phyloP scores from a whole-genome alignment of 176 grass and related monocot genomes.

The Triticum timopheevii region DNA sequence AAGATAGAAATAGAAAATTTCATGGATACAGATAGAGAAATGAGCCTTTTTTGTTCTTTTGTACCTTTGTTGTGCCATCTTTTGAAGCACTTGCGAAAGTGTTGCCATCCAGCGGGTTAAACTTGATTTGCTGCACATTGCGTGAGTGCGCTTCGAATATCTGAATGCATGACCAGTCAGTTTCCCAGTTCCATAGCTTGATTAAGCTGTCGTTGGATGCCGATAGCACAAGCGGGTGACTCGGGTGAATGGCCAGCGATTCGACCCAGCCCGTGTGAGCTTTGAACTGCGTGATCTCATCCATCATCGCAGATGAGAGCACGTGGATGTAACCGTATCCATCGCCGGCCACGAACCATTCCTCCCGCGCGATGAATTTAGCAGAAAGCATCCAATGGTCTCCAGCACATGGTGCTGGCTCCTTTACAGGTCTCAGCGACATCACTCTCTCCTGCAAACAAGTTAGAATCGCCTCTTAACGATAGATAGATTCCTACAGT shows the following conservation, averaged over 20 bases:
- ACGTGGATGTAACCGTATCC: conserved; percentile 26
- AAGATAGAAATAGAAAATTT: neutral
- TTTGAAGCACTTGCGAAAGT: conserved; percentile 54
- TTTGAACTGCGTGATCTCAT: conserved; percentile 44
- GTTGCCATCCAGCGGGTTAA: conserved; percentile 49
- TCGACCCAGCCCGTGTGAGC: conserved; percentile 42
- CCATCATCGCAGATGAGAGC: conserved; percentile 40
- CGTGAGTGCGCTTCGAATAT: too few relatives aligned
- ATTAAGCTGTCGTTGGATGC: conserved; percentile 45
- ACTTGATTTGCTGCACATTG: conserved; percentile 24
- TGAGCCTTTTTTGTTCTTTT: neutral
- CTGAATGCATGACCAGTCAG: conserved; percentile 15
- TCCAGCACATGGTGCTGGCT: neutral
- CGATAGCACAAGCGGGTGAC: conserved; percentile 34
- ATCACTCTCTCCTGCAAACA: conserved; percentile 34
- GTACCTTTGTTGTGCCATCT: conserved; percentile 58
- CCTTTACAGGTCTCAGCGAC: conserved; percentile 46
- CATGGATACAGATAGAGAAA: neutral
- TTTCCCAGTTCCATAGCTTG: conserved; percentile 47
- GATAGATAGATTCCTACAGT: too few relatives aligned
- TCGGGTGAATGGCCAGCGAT: conserved; percentile 44
- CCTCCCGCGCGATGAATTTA: conserved; percentile 52
- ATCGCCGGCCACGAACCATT: conserved; percentile 62
- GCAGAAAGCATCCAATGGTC: conserved; percentile 51
- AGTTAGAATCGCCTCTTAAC: too few relatives aligned